These are phyloP conservation scores for Entophlyctis luteolus DNA, from an alignment of 192 early-diverging fungal species.

Conservation along the genomic window DNA sequence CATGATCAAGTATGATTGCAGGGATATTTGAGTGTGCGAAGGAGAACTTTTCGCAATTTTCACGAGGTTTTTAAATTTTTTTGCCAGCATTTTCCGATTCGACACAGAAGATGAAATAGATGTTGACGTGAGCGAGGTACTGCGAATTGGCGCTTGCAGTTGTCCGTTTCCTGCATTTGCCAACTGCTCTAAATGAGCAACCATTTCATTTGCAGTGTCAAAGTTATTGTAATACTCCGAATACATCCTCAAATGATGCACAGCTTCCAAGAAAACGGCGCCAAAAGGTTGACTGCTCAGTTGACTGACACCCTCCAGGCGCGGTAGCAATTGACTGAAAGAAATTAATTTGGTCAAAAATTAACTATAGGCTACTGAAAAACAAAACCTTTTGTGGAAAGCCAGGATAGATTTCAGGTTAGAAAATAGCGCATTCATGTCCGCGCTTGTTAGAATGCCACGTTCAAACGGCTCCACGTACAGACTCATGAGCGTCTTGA, in stretches of 20 bases:
- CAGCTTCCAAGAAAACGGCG: constrained; percentile 68
- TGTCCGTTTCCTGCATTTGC: constrained; percentile 8
- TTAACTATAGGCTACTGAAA: not conserved
- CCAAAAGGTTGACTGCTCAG: constrained; percentile 68
- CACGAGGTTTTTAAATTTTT: constrained; percentile 42
- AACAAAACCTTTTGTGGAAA: constrained; percentile 58
- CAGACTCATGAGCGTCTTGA: constrained; percentile 67
- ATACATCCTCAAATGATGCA: constrained; percentile 81
- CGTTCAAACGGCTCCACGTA: constrained; percentile 54
- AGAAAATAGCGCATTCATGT: constrained; percentile 54
- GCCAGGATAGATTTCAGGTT: constrained; percentile 77
- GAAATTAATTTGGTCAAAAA: not conserved
- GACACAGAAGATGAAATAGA: constrained; percentile 29
- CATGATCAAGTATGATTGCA: constrained; percentile 80
- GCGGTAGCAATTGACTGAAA: constrained; percentile 60
- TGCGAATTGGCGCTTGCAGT: constrained; percentile 6
- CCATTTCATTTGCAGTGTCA: constrained; percentile 63
- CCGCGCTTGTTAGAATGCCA: constrained; percentile 20
- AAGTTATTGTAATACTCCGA: constrained; percentile 81
- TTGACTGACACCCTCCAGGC: constrained; percentile 39
- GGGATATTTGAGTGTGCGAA: constrained; percentile 72
- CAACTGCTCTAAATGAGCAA: constrained; percentile 45
- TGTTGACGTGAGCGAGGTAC: not conserved
- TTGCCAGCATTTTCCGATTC: constrained; percentile 31
- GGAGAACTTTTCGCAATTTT: constrained; percentile 46